phyloP scores from a whole-genome alignment of 371 early-diverging fungal species.

The Mortierella sp. region DNA sequence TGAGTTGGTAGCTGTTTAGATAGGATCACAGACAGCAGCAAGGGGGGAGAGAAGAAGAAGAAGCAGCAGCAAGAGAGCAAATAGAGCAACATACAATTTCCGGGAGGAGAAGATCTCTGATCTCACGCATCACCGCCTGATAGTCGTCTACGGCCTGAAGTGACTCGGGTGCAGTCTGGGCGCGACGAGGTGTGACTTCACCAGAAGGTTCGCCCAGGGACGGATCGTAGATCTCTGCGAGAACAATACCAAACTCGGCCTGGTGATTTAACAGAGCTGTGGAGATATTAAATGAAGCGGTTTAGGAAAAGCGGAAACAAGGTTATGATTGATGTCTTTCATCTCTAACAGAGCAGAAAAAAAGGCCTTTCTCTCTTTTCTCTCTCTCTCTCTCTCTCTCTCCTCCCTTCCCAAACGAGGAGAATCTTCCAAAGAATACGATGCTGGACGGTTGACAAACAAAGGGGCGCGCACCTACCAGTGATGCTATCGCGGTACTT shows the following conservation, averaged over 20 bases:
- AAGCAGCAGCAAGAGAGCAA: too few relatives aligned
- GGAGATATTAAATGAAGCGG: not conserved
- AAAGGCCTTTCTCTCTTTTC: too few relatives aligned
- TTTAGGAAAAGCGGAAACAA: not conserved
- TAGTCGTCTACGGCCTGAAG: slow-evolving; percentile 74
- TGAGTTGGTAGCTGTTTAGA: too few relatives aligned
- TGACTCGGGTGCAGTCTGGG: slow-evolving; percentile 65
- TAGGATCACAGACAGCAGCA: too few relatives aligned
- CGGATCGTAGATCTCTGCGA: slow-evolving; percentile 68
- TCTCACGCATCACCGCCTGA: slow-evolving; percentile 67
- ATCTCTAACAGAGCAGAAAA: not conserved
- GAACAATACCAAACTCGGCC: slow-evolving; percentile 70
- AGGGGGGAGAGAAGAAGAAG: not conserved
- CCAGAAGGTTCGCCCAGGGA: slow-evolving; percentile 53
- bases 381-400: too few relatives aligned
- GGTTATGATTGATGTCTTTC: not conserved
- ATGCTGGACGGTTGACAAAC: not conserved
- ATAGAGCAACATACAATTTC: slow-evolving; percentile 65
- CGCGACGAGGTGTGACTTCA: slow-evolving; percentile 58
- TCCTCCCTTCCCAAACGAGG: not conserved
- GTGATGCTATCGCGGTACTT: slow-evolving; percentile 82
- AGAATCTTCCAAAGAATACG: not conserved
- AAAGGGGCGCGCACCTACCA: slow-evolving; percentile 45
- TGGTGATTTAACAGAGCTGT: slow-evolving; percentile 77
- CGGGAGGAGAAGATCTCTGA: slow-evolving; percentile 73